These are phyloP conservation scores for Talaromyces funiculosus DNA, from an alignment of 2,329 filamentous ascomycete genomes.

Conservation along the genomic window DNA sequence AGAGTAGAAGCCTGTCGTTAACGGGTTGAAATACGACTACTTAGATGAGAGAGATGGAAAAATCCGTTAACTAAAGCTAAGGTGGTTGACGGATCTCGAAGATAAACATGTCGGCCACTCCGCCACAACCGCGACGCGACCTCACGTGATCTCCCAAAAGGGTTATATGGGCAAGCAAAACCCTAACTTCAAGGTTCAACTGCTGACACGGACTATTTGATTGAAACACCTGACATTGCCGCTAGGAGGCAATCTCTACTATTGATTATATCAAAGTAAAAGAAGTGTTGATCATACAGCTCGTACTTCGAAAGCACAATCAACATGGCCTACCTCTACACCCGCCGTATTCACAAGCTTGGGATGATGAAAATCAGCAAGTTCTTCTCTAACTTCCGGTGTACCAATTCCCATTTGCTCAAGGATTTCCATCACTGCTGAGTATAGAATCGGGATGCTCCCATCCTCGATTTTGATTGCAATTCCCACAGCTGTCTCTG, in stretches of 20 bases:
- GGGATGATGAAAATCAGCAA: slow-evolving; percentile 31
- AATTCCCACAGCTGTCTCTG: slow-evolving; percentile 38
- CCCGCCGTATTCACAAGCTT: slow-evolving; percentile 36
- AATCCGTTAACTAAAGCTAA: background rate
- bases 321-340: slow-evolving; percentile 31
- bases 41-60: background rate
- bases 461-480: slow-evolving; percentile 49
- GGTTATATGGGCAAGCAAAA: background rate
- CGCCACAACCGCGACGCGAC: background rate
- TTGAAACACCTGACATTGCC: no score
- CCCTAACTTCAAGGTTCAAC: background rate
- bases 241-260: no score
- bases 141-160: background rate
- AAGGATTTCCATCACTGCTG: slow-evolving; percentile 41
- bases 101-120: background rate
- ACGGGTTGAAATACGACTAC: background rate
- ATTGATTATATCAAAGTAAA: no score
- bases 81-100: background rate
- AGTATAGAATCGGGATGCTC: slow-evolving; percentile 40
- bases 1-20: background rate
- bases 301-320: background rate
- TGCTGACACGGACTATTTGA: no score
- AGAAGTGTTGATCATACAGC: background rate
- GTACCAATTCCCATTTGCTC: slow-evolving; percentile 39
- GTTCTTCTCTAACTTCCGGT: slow-evolving; percentile 21